phyloP scores from a whole-genome alignment of 768 basidiomycete species.

The Sarcomyxa edulis region DNA sequence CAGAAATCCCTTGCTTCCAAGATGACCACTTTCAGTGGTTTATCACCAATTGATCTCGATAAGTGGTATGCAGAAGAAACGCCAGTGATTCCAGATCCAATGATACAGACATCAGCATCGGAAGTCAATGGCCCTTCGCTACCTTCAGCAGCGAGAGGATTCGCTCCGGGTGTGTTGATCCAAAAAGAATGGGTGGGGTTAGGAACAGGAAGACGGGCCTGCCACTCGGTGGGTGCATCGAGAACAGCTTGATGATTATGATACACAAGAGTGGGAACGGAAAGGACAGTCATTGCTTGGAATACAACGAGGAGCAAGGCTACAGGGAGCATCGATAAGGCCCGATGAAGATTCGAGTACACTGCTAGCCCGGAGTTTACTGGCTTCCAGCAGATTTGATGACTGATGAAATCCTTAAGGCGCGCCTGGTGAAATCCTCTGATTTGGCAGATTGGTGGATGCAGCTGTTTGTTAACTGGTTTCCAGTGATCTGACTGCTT shows the following conservation, averaged over 20 bases:
- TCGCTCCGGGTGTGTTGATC: slow-evolving; percentile 54
- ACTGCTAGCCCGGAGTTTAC: too few species aligned
- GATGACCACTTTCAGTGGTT: slow-evolving; percentile 49
- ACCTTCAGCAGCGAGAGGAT: slow-evolving; percentile 64
- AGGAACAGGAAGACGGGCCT: slow-evolving; percentile 39
- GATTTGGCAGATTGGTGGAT: too few species aligned
- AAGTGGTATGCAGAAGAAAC: slow-evolving; percentile 73
- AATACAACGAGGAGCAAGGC: too few species aligned
- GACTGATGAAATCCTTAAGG: too few species aligned
- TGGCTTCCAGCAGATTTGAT: too few species aligned
- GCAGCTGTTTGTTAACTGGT: too few species aligned
- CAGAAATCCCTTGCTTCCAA: slow-evolving; percentile 87
- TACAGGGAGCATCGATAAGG: too few species aligned
- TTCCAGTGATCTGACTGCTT: too few species aligned
- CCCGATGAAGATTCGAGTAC: too few species aligned
- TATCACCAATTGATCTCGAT: slow-evolving; percentile 26
- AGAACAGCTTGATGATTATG: slow-evolving; percentile 8
- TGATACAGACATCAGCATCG: slow-evolving; percentile 69
- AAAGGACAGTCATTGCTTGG: too few species aligned
- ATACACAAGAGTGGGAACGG: too few species aligned
- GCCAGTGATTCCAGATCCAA: slow-evolving; percentile 80
- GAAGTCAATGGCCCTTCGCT: slow-evolving; percentile 53
- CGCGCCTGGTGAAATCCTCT: too few species aligned
- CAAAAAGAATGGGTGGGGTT: slow-evolving; percentile 75
- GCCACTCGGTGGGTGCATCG: slow-evolving; percentile 4